phyloP scores from a whole-genome alignment of 345 rosid genomes.

The Populus davidiana region DNA sequence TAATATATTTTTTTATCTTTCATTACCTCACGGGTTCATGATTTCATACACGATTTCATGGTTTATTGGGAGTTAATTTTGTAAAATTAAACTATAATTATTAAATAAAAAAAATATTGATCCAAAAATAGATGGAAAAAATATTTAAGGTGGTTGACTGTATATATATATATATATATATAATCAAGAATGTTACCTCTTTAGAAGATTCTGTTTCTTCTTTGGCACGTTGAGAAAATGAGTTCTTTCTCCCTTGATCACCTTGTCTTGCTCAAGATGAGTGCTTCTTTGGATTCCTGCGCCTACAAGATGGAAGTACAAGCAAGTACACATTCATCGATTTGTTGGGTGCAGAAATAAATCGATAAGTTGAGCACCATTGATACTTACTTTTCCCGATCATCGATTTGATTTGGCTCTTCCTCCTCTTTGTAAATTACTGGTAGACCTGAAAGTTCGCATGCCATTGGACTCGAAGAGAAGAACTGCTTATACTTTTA shows the following conservation, averaged over 20 bases:
- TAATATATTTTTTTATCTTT: too few species aligned
- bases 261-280: constrained; percentile 15
- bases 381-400: constrained; percentile 35
- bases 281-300: constrained; percentile 29
- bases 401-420: constrained; percentile 25
- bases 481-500: constrained; percentile 35
- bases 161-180: too few species aligned
- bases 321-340: not conserved
- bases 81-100: too few species aligned
- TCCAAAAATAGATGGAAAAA: too few species aligned
- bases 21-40: rapidly evolving
- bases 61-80: too few species aligned
- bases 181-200: constrained; percentile 32
- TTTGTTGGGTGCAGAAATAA: too few species aligned
- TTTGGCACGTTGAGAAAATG: constrained; percentile 16
- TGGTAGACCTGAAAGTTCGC: constrained; percentile 49
- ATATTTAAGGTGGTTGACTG: too few species aligned
- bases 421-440: constrained; percentile 36
- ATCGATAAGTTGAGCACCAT: not conserved
- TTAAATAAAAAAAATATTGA: too few species aligned
- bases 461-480: constrained; percentile 51
- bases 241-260: constrained; percentile 19
- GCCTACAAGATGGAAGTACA: constrained; percentile 21
- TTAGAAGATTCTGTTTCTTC: constrained; percentile 38
- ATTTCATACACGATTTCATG: rapidly evolving